Conservation (phyloP, 78 protist genomes). For the Goniomonas avonlea region DNA sequence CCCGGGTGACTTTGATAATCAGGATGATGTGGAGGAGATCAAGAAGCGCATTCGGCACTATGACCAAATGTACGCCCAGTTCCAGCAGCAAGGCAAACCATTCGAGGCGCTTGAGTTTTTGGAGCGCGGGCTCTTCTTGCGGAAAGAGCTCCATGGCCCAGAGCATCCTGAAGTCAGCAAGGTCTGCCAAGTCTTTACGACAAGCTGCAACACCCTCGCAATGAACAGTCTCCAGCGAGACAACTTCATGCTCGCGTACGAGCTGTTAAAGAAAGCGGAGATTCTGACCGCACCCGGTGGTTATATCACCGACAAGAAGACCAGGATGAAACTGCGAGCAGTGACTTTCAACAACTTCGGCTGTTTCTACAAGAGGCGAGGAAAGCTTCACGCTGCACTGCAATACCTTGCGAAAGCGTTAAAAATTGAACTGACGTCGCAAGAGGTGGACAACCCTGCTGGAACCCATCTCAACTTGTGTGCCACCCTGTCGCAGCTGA, state of each 20-base stretch:
- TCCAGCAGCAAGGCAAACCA: conserved; percentile 8
- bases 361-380: conserved; percentile 21
- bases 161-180: conserved; percentile 17
- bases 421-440: conserved; percentile 13
- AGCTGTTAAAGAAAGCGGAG: conserved; percentile 26
- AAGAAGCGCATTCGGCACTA: background rate
- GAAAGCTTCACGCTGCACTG: conserved; percentile 19
- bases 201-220: conserved; percentile 21
- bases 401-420: conserved; percentile 35
- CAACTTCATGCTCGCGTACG: conserved; percentile 6
- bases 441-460: conserved; percentile 31
- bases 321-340: conserved; percentile 25
- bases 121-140: conserved; percentile 6
- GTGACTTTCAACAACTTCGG: conserved; percentile 39
- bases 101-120: conserved; percentile 18
- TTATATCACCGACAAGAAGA: background rate
- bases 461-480: conserved; percentile 38
- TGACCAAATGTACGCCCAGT: conserved; percentile 13
- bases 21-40: conserved; percentile 11
- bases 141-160: conserved; percentile 19
- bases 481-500: conserved; percentile 29
- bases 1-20: no score
- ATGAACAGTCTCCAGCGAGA: conserved; percentile 28
- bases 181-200: conserved; percentile 23
- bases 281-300: conserved; percentile 5